Evolutionary conservation across 495 filamentous ascomycete genomes (phyloP).

Genomic region (Neurospora sublineolata): DNA sequence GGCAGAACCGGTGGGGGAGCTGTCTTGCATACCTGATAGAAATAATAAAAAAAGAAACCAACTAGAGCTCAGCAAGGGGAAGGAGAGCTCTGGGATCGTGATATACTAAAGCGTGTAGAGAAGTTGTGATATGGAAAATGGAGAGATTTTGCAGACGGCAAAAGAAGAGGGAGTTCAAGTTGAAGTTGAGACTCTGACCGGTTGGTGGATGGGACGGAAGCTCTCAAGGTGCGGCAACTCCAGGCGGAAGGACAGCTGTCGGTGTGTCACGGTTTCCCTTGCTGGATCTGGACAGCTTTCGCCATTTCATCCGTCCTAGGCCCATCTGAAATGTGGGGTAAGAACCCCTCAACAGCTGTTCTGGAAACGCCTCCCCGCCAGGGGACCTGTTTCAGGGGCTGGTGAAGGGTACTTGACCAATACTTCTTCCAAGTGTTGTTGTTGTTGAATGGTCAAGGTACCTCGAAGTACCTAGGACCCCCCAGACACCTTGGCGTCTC

Average conservation of each 20-base stretch:
- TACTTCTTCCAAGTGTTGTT: neutral
- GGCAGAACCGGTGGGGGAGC: neutral
- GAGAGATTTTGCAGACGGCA: neutral
- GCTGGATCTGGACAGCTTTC: neutral
- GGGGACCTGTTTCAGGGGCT: neutral
- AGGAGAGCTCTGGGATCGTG: neutral
- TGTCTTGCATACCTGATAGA: neutral
- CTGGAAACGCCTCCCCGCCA: neutral
- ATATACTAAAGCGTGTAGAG: neutral
- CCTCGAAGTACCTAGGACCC: neutral
- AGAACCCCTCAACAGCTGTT: neutral
- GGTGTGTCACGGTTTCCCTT: neutral
- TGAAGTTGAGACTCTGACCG: neutral
- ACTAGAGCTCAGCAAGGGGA: neutral
- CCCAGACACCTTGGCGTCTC: neutral
- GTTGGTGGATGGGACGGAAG: neutral
- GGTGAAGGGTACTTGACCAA: accelerated
- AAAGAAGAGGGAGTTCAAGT: neutral
- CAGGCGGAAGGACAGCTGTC: neutral
- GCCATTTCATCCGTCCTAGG: neutral
- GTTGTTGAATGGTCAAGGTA: neutral
- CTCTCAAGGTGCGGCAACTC: neutral
- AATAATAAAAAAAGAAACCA: neutral
- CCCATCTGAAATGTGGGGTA: neutral
- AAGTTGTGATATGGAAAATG: neutral